Percentiles rank a stretch among this genome's conserved stretches.
Evolutionary conservation across 2,329 filamentous ascomycete genomes (phyloP).

Genomic region (Rutstroemia sydowiana): DNA sequence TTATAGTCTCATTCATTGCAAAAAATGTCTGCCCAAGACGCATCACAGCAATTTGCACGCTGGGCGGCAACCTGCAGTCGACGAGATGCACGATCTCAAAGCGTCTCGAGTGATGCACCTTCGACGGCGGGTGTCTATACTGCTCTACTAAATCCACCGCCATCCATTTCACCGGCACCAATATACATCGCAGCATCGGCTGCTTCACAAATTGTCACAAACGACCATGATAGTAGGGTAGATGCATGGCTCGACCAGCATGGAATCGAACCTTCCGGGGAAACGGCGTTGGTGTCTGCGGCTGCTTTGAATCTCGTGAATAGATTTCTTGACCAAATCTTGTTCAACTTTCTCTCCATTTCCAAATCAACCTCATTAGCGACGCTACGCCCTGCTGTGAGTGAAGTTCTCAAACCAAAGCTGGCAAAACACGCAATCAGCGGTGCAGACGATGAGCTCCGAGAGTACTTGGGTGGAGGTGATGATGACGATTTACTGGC

Average conservation of each 20-base stretch:
- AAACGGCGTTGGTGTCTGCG: constrained; percentile 65
- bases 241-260: constrained; percentile 64
- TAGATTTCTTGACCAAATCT: constrained; percentile 83
- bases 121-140: constrained; percentile 50
- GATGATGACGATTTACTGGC: constrained; percentile 65
- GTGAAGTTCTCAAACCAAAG: constrained; percentile 81
- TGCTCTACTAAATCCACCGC: constrained; percentile 58
- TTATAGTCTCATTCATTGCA: no score
- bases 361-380: constrained; percentile 72
- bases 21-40: constrained; percentile 2
- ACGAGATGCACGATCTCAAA: constrained; percentile 37
- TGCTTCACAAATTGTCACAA: constrained; percentile 85
- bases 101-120: constrained; percentile 64
- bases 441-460: constrained; percentile 77
- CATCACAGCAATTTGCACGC: neutral
- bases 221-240: constrained; percentile 71
- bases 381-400: constrained; percentile 71
- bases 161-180: constrained; percentile 64
- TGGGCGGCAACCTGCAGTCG: constrained; percentile 10
- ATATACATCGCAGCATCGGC: constrained; percentile 84
- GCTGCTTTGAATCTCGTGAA: constrained; percentile 75
- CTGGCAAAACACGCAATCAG: constrained; percentile 78
- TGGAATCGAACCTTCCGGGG: constrained; percentile 55
- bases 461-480: constrained; percentile 75
- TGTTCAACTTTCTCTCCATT: constrained; percentile 80